These are phyloP conservation scores for Russula dissimulans DNA, from an alignment of 768 basidiomycete genomes.

Conservation along the genomic window DNA sequence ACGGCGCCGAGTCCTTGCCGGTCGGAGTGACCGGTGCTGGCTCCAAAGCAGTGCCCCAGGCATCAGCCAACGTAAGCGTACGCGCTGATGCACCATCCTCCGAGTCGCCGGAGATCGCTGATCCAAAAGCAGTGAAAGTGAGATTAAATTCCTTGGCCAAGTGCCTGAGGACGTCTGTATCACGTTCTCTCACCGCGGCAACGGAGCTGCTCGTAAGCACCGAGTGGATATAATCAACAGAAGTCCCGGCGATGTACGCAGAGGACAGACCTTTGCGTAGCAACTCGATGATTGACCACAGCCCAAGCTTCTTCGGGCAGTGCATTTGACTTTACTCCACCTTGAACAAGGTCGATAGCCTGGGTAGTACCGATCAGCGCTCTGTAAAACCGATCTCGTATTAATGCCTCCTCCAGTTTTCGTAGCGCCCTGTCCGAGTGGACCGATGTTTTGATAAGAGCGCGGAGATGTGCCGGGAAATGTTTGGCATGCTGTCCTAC, in stretches of 20 bases:
- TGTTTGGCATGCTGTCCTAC: conserved; percentile 34
- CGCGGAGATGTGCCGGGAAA: conserved; percentile 26
- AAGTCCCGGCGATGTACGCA: not conserved
- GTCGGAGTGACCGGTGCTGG: conserved; percentile 39
- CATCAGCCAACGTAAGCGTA: conserved; percentile 30
- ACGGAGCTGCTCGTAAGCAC: conserved; percentile 24
- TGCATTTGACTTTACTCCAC: conserved; percentile 38
- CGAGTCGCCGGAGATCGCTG: conserved; percentile 17
- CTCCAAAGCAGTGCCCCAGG: conserved; percentile 28
- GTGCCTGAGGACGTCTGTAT: conserved; percentile 23
- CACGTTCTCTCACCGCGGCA: conserved; percentile 25
- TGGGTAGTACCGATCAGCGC: conserved; percentile 26
- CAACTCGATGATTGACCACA: conserved; percentile 25
- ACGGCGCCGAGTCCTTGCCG: conserved; percentile 28
- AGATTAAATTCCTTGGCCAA: conserved; percentile 33
- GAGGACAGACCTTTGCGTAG: conserved; percentile 24
- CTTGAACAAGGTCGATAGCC: conserved; percentile 34
- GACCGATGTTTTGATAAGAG: conserved; percentile 23
- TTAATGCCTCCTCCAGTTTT: conserved; percentile 27
- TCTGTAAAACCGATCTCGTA: conserved; percentile 23
- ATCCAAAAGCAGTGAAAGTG: conserved; percentile 35
- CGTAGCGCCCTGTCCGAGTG: conserved; percentile 27
- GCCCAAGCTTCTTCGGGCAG: conserved; percentile 36
- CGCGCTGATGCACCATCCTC: conserved; percentile 27
- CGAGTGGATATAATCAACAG: not conserved